phyloP scores from a whole-genome alignment of 176 grass and related monocot genomes.

The Miscanthus lutarioriparius region DNA sequence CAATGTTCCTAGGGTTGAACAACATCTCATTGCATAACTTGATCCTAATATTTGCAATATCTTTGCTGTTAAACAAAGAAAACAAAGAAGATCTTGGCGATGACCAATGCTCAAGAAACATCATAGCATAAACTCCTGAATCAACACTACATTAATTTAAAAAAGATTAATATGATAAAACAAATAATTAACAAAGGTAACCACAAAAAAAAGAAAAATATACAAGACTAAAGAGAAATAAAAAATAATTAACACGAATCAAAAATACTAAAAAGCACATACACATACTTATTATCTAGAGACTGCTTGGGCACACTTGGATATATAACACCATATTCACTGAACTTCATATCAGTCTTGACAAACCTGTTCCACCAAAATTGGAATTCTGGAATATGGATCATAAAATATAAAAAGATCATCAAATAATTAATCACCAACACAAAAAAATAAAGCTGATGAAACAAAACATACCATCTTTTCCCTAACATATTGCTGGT shows the following conservation, averaged over 20 bases:
- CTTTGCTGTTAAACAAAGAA: neutral
- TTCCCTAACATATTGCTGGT: neutral
- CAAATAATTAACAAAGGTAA: too few species aligned
- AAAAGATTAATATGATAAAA: too few species aligned
- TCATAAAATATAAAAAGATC: too few species aligned
- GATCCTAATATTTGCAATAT: neutral
- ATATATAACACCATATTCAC: neutral
- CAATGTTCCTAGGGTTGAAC: neutral
- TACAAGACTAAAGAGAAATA: too few species aligned
- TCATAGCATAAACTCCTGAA: neutral
- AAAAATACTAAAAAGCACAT: too few species aligned
- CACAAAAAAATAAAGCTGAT: too few species aligned
- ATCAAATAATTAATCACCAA: too few species aligned
- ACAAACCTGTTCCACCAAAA: neutral
- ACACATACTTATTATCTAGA: neutral
- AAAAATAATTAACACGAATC: too few species aligned
- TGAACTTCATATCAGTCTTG: neutral
- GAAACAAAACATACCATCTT: too few species aligned
- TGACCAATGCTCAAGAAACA: neutral
- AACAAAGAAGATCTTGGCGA: neutral
- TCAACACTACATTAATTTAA: neutral
- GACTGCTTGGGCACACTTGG: neutral
- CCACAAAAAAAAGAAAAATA: too few species aligned
- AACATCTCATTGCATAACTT: neutral
- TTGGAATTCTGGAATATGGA: neutral